Base-by-base conservation (phyloP, 208 protist species). In the Acanthamoeba healyi region DNA sequence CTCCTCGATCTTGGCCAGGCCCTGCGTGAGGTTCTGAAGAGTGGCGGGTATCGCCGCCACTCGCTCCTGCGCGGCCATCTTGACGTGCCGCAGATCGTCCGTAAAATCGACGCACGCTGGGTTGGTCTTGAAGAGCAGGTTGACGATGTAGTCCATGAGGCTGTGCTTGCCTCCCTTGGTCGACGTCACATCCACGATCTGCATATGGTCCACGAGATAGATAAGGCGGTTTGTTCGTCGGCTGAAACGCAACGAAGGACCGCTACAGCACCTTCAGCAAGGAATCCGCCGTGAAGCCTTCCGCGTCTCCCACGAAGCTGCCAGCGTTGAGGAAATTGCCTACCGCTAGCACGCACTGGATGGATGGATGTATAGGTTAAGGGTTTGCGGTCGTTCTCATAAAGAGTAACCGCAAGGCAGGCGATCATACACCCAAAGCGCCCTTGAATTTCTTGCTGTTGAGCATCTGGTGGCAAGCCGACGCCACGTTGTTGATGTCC, bases 321-420 rank as follows among this genome's bases (percentile, higher is more conserved):
- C 82, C 82, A 29, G 42, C 82, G 67, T 90, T 90, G 49, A 90
- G 82, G 36, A 90, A 67, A 36, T 90, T 90, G 36, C 82, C 82
- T 12, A 90, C 54, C 0, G 51, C 12, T 49, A 90, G 38, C 54
- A 90, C 56, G 29, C 82, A 90, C 82, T 90, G 40, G 63, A 38
- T 14, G 63, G 3, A 14, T 29, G 15, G 9, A 72, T 14, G 26
- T 29, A 72, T 72, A n/a, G n/a, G n/a, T n/a, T n/a, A n/a, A n/a
- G n/a, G n/a, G n/a, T 72, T 4, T 72, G 15, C 63, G 15, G 9
- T 4, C 63, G 63, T 72, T 72, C 29, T 72, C 29, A 72, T 72
- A 38, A 36, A 15, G 15, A 15, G 4, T 12, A 22, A 17, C 17
- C 24, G 54, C 54, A n/a, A n/a, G n/a, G n/a, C n/a, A n/a, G n/a